These are phyloP conservation scores for Elymus sibiricus DNA, from an alignment of 176 grass and related monocot species.

Conservation along the genomic window DNA sequence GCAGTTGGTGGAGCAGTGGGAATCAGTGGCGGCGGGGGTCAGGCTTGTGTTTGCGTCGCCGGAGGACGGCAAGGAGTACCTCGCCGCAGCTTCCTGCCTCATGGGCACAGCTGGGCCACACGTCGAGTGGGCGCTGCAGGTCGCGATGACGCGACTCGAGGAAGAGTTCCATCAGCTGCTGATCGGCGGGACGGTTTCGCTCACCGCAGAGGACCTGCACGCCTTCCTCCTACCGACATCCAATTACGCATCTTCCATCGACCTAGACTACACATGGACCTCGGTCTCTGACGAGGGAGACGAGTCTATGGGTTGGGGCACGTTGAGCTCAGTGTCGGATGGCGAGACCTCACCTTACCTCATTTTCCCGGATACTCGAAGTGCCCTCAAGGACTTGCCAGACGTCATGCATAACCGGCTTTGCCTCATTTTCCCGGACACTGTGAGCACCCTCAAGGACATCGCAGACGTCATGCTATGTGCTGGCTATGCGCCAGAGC, in stretches of 20 bases:
- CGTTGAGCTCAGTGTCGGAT: constrained; percentile 39
- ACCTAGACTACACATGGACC: constrained; percentile 24
- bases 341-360: constrained; percentile 57
- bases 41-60: constrained; percentile 52
- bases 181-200: constrained; percentile 35
- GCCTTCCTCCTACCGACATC: constrained; percentile 51
- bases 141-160: constrained; percentile 63
- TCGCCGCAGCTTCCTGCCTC: too few relatives aligned
- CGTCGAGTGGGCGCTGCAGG: constrained; percentile 67
- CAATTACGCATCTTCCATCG: constrained; percentile 21
- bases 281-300: constrained; percentile 34
- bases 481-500: constrained; percentile 58
- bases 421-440: constrained; percentile 39
- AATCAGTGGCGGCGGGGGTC: background rate
- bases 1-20: constrained; percentile 34
- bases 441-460: constrained; percentile 43
- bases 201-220: constrained; percentile 42
- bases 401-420: too few relatives aligned
- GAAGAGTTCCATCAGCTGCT: constrained; percentile 88
- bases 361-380: too few relatives aligned
- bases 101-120: background rate
- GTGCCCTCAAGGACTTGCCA: too few relatives aligned
- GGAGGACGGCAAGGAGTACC: constrained; percentile 49
- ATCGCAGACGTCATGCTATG: constrained; percentile 76
- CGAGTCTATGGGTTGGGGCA: background rate